Evolutionary conservation across 2,329 filamentous ascomycete species (phyloP).

Genomic region (Hypoxylon sp.): DNA sequence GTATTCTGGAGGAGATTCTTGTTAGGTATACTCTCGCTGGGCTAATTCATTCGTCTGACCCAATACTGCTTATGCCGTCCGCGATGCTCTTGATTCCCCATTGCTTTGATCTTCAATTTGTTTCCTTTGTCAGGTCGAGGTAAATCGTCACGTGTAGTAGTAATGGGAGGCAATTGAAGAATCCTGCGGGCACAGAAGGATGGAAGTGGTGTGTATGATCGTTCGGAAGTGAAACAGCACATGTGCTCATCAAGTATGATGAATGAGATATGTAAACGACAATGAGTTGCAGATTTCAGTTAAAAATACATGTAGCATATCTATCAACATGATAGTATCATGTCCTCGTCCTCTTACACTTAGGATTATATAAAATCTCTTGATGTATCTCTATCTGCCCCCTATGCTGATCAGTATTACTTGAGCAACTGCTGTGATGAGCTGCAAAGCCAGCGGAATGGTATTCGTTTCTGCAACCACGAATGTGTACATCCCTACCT

Average conservation of each 20-base stretch:
- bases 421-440: too few relatives aligned
- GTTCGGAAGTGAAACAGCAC: constrained; percentile 20
- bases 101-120: background rate
- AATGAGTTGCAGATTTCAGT: too few relatives aligned
- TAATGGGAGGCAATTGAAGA: background rate
- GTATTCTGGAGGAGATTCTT: constrained; percentile 30
- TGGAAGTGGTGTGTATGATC: constrained; percentile 12
- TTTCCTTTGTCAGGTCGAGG: background rate
- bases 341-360: too few relatives aligned
- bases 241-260: constrained; percentile 9
- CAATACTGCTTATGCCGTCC: background rate
- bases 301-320: too few relatives aligned
- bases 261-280: too few relatives aligned
- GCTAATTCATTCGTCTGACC: constrained; percentile 4
- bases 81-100: background rate
- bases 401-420: too few relatives aligned
- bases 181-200: background rate
- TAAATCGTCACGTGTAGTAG: background rate
- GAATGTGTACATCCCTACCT: too few relatives aligned
- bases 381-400: too few relatives aligned
- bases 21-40: constrained; percentile 16
- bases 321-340: too few relatives aligned
- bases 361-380: too few relatives aligned
- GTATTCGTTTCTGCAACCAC: too few relatives aligned
- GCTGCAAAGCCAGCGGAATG: too few relatives aligned